phyloP scores from a whole-genome alignment of 352 stramenopile species.

The Pythium folliculosum region DNA sequence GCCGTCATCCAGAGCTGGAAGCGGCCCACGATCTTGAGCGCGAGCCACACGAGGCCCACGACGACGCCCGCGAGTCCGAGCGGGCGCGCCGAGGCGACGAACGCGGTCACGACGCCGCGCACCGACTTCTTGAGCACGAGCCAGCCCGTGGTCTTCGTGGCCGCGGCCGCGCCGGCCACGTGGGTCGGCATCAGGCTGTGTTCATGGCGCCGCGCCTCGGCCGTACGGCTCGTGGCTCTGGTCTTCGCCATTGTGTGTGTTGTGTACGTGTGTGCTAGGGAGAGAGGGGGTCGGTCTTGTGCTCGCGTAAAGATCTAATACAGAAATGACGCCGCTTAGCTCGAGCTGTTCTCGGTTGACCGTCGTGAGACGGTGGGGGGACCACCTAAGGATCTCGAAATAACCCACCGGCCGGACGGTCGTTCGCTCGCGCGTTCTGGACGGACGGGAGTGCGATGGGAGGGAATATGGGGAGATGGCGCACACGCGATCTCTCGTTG shows the following conservation, averaged over 20 bases:
- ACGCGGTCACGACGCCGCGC: constrained; percentile 29
- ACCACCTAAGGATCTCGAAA: too few species aligned
- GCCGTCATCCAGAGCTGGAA: constrained; percentile 74
- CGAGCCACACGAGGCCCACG: constrained; percentile 47
- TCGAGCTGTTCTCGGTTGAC: too few species aligned
- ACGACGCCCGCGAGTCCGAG: constrained; percentile 36
- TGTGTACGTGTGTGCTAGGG: background rate
- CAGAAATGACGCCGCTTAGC: too few species aligned
- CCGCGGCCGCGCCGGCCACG: constrained; percentile 5
- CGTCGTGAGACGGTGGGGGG: too few species aligned
- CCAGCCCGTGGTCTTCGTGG: constrained; percentile 12
- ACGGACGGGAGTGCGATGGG: background rate
- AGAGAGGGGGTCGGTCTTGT: background rate
- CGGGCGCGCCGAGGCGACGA: constrained; percentile 33
- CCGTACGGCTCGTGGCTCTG: constrained; percentile 12
- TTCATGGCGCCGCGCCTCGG: constrained; percentile 16
- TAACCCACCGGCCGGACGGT: too few species aligned
- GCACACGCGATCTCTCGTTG: background rate
- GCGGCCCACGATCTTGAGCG: constrained; percentile 43
- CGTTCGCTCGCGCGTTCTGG: too few species aligned
- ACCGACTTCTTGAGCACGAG: constrained; percentile 28
- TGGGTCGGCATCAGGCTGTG: constrained; percentile 24
- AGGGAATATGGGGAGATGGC: background rate
- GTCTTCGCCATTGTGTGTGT: constrained; percentile 20
- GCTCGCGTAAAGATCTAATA: too few species aligned